Conservation (phyloP, 1,139 yeast genomes). For the Suhomyces wounanorum region DNA sequence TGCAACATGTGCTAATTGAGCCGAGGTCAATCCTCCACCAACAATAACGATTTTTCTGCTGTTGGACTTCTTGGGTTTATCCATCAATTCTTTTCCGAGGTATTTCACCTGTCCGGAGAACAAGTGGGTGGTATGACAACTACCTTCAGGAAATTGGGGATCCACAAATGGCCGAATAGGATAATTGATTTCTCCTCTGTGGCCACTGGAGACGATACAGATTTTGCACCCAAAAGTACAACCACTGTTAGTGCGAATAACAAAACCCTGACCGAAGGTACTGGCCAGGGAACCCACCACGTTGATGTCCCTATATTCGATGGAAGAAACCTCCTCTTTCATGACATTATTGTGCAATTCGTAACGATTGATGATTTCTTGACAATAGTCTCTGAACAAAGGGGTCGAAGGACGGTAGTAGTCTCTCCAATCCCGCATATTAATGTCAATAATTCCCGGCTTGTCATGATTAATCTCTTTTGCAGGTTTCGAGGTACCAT, state of each 20-base stretch:
- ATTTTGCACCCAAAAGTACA: conserved; percentile 34
- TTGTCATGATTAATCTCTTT: conserved; percentile 24
- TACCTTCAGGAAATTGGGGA: conserved; percentile 28
- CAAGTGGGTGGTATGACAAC: conserved; percentile 49
- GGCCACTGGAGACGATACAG: conserved; percentile 46
- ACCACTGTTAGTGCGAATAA: conserved; percentile 31
- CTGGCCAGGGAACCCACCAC: conserved; percentile 26
- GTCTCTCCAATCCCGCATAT: conserved; percentile 50
- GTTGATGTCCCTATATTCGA: conserved; percentile 32
- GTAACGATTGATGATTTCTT: conserved; percentile 37
- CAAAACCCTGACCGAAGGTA: conserved; percentile 15
- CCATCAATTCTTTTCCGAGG: conserved; percentile 22
- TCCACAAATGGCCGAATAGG: conserved; percentile 32
- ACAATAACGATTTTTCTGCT: conserved; percentile 37
- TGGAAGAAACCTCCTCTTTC: conserved; percentile 37
- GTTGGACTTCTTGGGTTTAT: conserved; percentile 18
- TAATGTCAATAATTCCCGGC: conserved; percentile 41
- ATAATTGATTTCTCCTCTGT: conserved; percentile 39
- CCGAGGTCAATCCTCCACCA: conserved; percentile 54
- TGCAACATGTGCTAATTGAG: conserved; percentile 48
- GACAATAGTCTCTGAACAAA: conserved; percentile 44
- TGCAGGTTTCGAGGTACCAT: neutral
- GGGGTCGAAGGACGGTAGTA: conserved; percentile 48
- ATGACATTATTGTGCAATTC: conserved; percentile 29
- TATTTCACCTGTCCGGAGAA: conserved; percentile 29